Base-by-base conservation (phyloP, 2,329 filamentous ascomycete genomes). In the Aspergillus floridensis region DNA sequence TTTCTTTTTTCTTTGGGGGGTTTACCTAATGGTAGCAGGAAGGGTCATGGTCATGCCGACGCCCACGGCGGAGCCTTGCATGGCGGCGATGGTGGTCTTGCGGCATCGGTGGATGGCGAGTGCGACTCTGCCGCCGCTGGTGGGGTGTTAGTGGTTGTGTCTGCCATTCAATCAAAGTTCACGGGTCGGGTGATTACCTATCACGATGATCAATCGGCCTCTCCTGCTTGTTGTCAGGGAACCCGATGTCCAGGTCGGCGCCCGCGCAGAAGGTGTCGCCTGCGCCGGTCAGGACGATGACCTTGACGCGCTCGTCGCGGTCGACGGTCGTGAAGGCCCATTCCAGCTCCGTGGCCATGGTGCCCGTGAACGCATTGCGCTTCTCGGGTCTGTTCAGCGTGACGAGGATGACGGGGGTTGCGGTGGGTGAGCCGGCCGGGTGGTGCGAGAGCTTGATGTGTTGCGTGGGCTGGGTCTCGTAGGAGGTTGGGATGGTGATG, bases 21-120 rank as follows among this genome's bases (percentile, higher is more conserved):
- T 22, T 22, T 22, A 22, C 71, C 71, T 78, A 56, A 86, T 85
- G 32, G 79, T 79, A 69, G 83, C 82, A 21, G 84, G 82, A 12
- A 86, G 77, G 0, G 81, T 82, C 81, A 85, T 83, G 44, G 84
- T 86, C 65, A 86, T 84, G 12, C 84, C 84, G 22, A 86, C 77
- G 2, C 83, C 83, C 1, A 85, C 83, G 11, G 83, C 83, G 24
- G 81, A 80, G 50, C 83, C 83, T 62, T 85, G 79, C 58, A 86
- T 73, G 0, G 83, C 83, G 35, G 73, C 81, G 63, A 86, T 84
- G 29, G 80, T 82, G 46, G 83, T 82, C 63, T 86, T 86, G 64
- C 82, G 77, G 66, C 83, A 85, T 62, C 79, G 74, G 67, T 84
- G 80, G 61, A 86, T 84, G n/a, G 82, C 81, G 41, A 86, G 77